Evolutionary conservation across 1,284 basidiomycete genomes (phyloP).

Genomic region (Cutaneotrichosporon arboriforme): DNA sequence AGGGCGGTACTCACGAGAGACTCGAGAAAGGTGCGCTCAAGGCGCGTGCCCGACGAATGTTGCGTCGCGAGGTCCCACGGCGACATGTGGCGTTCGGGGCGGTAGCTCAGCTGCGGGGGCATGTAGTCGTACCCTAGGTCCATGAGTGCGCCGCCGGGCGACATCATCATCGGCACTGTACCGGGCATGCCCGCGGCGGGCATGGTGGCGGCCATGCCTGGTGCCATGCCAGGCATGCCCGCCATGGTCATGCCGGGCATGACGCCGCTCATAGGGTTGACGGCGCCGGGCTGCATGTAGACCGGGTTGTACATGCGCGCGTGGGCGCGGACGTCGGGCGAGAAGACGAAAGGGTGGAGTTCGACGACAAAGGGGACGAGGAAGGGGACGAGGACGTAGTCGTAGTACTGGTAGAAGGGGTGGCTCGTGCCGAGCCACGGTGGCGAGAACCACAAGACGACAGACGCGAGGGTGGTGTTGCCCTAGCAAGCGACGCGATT

Average conservation of each 20-base stretch:
- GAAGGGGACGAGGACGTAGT: too few species aligned
- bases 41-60: neutral
- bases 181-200: slow-evolving; percentile 7
- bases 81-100: slow-evolving; percentile 29
- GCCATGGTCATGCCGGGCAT: neutral
- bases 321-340: too few species aligned
- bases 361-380: too few species aligned
- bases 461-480: too few species aligned
- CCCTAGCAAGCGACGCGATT: too few species aligned
- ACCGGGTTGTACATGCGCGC: too few species aligned
- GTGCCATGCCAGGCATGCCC: neutral
- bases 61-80: slow-evolving; percentile 36
- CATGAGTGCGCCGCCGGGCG: slow-evolving; percentile 1
- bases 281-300: neutral
- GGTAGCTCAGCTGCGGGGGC: slow-evolving; percentile 28
- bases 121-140: slow-evolving; percentile 34
- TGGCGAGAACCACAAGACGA: too few species aligned
- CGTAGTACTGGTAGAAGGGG: too few species aligned
- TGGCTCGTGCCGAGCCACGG: too few species aligned
- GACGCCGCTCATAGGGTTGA: neutral
- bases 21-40: neutral
- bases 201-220: slow-evolving; percentile 4
- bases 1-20: neutral
- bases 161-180: slow-evolving; percentile 11
- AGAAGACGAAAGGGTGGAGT: too few species aligned